Evolutionary conservation across 768 basidiomycete genomes (phyloP).

Genomic region (Chalciporus chontae): DNA sequence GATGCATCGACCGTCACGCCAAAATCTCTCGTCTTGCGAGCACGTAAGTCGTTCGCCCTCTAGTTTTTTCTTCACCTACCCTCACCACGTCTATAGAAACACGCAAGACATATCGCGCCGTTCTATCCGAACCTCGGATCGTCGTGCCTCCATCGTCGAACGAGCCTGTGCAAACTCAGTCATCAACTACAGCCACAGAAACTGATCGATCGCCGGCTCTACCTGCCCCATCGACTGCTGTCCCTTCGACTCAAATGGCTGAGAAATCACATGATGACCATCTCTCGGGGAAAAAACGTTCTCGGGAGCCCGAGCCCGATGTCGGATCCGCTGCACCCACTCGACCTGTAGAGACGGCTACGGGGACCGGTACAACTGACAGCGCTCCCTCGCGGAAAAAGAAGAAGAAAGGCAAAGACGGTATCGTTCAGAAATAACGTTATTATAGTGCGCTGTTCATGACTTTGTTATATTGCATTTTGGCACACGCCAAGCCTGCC

Average conservation of each 20-base stretch:
- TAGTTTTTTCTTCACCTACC: neutral
- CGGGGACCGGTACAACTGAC: neutral
- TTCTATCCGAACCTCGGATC: conserved; percentile 70
- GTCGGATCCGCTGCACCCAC: neutral
- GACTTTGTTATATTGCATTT: no score
- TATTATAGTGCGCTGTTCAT: no score
- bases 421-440: conserved; percentile 1
- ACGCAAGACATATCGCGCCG: conserved; percentile 74
- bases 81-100: conserved; percentile 51
- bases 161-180: neutral
- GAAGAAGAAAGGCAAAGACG: conserved; percentile 18
- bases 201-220: neutral
- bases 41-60: conserved; percentile 49
- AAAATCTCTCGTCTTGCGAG: conserved; percentile 66
- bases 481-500: no score
- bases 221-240: neutral
- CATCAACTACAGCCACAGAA: neutral
- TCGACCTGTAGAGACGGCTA: neutral
- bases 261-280: neutral
- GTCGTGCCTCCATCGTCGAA: conserved; percentile 43
- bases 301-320: conserved; percentile 15
- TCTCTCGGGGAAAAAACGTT: conserved; percentile 18
- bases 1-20: conserved; percentile 56
- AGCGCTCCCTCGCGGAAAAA: conserved; percentile 18
- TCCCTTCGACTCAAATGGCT: neutral